phyloP scores from a whole-genome alignment of 2,329 filamentous ascomycete genomes.

The Neonectria ditissima region DNA sequence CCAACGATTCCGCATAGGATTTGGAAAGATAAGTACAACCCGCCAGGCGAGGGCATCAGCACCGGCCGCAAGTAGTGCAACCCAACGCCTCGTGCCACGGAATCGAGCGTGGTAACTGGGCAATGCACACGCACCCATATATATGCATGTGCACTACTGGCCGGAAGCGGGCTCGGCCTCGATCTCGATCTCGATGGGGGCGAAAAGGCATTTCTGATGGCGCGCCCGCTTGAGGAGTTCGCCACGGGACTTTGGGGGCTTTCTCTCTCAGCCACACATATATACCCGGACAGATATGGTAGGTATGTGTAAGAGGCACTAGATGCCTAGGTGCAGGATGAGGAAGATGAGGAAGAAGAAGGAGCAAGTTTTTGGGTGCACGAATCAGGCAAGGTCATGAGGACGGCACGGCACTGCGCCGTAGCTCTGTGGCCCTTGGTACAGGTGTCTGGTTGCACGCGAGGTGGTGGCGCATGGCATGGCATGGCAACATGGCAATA shows the following conservation, averaged over 20 bases:
- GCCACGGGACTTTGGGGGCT: slow-evolving; percentile 12
- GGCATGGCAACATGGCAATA: slow-evolving; percentile 3
- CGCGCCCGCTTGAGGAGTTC: slow-evolving; percentile 1
- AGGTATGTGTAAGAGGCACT: not conserved
- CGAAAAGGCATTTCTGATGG: slow-evolving; percentile 8
- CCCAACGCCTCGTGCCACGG: slow-evolving; percentile 25
- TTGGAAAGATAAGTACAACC: slow-evolving; percentile 96
- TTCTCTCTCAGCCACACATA: not conserved
- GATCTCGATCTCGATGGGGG: slow-evolving; percentile 10
- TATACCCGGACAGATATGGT: not conserved
- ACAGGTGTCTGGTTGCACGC: slow-evolving; percentile 17
- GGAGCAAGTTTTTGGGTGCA: not conserved
- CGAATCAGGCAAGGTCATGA: slow-evolving; percentile 2
- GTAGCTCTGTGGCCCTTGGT: slow-evolving; percentile 9
- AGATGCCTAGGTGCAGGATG: not conserved
- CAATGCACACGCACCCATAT: slow-evolving; percentile 12
- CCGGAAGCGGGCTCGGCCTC: slow-evolving; percentile 2
- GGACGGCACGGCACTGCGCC: not conserved
- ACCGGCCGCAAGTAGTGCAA: slow-evolving; percentile 55
- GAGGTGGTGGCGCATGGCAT: slow-evolving; percentile 23
- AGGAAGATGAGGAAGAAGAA: too few species aligned
- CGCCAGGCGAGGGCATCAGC: slow-evolving; percentile 50
- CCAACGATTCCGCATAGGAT: slow-evolving; percentile 72
- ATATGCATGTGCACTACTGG: slow-evolving; percentile 6
- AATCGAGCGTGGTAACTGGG: slow-evolving; percentile 17